Evolutionary conservation across 23 red algal species (phyloP), one percentile per base, ranked within the genome.

Genomic region (Gracilaria vermiculophylla): DNA sequence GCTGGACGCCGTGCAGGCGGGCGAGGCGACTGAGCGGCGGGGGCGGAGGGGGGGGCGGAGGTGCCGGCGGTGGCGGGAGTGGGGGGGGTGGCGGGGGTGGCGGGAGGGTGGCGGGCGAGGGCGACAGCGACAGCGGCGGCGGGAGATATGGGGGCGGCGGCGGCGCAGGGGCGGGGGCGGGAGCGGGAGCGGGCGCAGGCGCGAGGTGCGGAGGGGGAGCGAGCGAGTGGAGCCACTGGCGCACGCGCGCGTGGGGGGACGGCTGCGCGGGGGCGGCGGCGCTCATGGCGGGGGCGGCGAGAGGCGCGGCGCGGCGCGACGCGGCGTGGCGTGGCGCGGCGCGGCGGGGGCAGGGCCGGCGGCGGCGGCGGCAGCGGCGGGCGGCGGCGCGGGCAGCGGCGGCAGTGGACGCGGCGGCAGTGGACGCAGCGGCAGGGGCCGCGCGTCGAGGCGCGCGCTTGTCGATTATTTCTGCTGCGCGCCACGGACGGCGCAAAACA

Each of bases 71-170:
- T 10, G 32, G 80, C 15, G n/a, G n/a, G n/a, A n/a, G n/a, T n/a
- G n/a, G n/a, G n/a, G 80, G 80, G 11, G 80, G 41, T 4, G 80
- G 55, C 39, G 45, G 80, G 34, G 60, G 62, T 6, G 54, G 79
- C 15, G 55, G 29, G 2, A 56, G 57, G 12, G 43, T 54, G 16
- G 44, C 55, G 10, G 79, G 58, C 29, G 79, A 42, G 12, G 61
- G 57, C 14, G 55, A 56, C 3, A 56, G 57, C 10, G 79, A 56
- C 37, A 56, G 19, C 36, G 60, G 80, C 40, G 39, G 52, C 34
- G 45, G 73, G 41, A 27, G 42, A 17, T 17, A 25, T 49, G 73
- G 5, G 12, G 73, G 37, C 71, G 49, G 80, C 16, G 61, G 58
- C 57, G 64, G 57, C 19, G 23, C 27, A 55, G 24, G 51, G 17